These are phyloP conservation scores for Cicer yamashitae DNA, from an alignment of 306 rosid genomes.

Conservation along the genomic window DNA sequence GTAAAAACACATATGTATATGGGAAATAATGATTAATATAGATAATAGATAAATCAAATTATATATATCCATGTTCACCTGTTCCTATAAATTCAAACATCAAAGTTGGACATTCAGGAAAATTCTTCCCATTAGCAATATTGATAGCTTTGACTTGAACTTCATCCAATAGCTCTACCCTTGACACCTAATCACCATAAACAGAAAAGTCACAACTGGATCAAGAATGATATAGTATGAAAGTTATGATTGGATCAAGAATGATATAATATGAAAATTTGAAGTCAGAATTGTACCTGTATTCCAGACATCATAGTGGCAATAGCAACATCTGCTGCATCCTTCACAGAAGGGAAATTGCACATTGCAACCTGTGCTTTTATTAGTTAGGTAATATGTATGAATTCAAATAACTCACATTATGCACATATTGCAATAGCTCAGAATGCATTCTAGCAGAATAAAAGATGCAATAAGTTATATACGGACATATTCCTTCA, in stretches of 20 bases:
- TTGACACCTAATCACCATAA: slow-evolving; percentile 72
- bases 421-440: slow-evolving; percentile 32
- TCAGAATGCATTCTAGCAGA: slow-evolving; percentile 28
- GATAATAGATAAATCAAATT: background rate
- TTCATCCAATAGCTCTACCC: slow-evolving; percentile 95
- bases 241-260: slow-evolving; percentile 32
- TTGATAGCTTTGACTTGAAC: slow-evolving; percentile 94
- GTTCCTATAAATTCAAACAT: slow-evolving; percentile 96
- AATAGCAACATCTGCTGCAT: slow-evolving; percentile 96
- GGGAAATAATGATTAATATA: slow-evolving; percentile 35
- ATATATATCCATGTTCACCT: slow-evolving; percentile 55
- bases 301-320: slow-evolving; percentile 92
- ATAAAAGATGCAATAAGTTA: slow-evolving; percentile 20
- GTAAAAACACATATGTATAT: slow-evolving; percentile 18
- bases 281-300: slow-evolving; percentile 66
- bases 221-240: slow-evolving; percentile 10
- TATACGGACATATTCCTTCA: slow-evolving; percentile 12
- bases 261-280: slow-evolving; percentile 12
- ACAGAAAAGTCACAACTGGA: slow-evolving; percentile 36
- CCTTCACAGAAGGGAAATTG: slow-evolving; percentile 88
- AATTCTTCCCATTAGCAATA: slow-evolving; percentile 83
- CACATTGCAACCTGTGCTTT: slow-evolving; percentile 92
- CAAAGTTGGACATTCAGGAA: slow-evolving; percentile 80
- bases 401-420: slow-evolving; percentile 32
- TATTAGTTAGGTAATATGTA: slow-evolving; percentile 37